Conservation (phyloP, 2,329 filamentous ascomycete species). For the Fonsecaea monophora region DNA sequence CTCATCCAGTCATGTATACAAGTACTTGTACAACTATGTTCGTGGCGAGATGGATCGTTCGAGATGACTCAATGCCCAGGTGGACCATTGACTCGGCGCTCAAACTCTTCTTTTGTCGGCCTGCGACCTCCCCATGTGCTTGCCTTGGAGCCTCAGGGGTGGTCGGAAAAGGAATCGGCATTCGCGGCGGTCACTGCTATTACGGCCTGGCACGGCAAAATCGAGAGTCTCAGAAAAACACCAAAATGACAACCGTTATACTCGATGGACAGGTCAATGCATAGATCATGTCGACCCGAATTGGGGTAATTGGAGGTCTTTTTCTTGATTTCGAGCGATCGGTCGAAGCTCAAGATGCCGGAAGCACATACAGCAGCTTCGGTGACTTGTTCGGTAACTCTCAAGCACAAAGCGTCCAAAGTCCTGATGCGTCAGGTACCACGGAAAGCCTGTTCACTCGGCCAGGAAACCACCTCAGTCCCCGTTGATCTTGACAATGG, state of each 20-base stretch:
- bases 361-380: conserved; percentile 35
- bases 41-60: too few species aligned
- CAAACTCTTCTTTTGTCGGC: conserved; percentile 63
- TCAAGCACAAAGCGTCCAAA: conserved; percentile 22
- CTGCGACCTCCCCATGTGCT: conserved; percentile 72
- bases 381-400: conserved; percentile 36
- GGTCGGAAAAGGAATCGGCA: conserved; percentile 36
- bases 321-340: conserved; percentile 30
- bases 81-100: conserved; percentile 61
- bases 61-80: too few species aligned
- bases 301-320: too few species aligned
- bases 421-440: conserved; percentile 12
- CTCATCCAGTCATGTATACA: too few species aligned
- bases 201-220: conserved; percentile 40
- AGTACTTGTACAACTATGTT: too few species aligned
- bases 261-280: conserved; percentile 45
- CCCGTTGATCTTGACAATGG: conserved; percentile 33
- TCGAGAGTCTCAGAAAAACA: conserved; percentile 34
- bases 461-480: conserved; percentile 2
- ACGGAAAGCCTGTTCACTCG: conserved; percentile 5
- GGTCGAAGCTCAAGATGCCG: conserved; percentile 32
- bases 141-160: conserved; percentile 58
- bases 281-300: too few species aligned
- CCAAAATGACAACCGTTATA: conserved; percentile 31
- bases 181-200: conserved; percentile 33